A percentile compares a stretch with the other conserved stretches of the same genome.
phyloP scores from a whole-genome alignment of 1,284 basidiomycete genomes.

The Lignosus rhinocerotis region DNA sequence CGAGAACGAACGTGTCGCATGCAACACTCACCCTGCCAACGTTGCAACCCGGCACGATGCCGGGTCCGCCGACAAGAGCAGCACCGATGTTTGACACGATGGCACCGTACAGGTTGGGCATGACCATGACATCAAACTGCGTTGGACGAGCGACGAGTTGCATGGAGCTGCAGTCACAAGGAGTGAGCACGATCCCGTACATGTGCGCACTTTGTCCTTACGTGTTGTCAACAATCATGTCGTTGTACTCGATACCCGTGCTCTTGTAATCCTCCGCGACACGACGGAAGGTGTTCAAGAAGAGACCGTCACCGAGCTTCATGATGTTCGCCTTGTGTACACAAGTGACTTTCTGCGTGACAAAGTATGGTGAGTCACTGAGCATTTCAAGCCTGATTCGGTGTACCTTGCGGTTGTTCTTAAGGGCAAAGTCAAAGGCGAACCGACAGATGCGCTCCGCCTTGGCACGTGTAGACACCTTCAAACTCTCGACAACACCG shows the following conservation, averaged over 20 bases:
- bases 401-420: constrained; percentile 92
- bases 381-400: constrained; percentile 14
- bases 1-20: neutral
- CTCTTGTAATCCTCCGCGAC: constrained; percentile 96
- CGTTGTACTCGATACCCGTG: constrained; percentile 89
- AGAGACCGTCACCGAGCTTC: constrained; percentile 99
- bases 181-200: neutral
- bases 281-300: constrained; percentile 97
- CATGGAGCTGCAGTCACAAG: constrained; percentile 76
- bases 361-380: neutral
- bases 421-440: constrained; percentile 98
- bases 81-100: constrained; percentile 99
- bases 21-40: constrained; percentile 77
- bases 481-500: constrained; percentile 98
- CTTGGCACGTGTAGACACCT: constrained; percentile 95
- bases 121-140: constrained; percentile 99
- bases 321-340: constrained; percentile 99
- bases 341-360: constrained; percentile 93
- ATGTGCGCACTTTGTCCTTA: constrained; percentile 39
- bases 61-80: constrained; percentile 96
- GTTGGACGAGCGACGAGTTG: constrained; percentile 94
- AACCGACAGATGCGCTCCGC: constrained; percentile 97
- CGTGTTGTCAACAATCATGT: constrained; percentile 99
- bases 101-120: constrained; percentile 96
- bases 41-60: constrained; percentile 98